Evolutionary conservation across 306 rosid species (phyloP), one percentile per base, ranked within the genome.

Genomic region (Adenanthera pavonina): DNA sequence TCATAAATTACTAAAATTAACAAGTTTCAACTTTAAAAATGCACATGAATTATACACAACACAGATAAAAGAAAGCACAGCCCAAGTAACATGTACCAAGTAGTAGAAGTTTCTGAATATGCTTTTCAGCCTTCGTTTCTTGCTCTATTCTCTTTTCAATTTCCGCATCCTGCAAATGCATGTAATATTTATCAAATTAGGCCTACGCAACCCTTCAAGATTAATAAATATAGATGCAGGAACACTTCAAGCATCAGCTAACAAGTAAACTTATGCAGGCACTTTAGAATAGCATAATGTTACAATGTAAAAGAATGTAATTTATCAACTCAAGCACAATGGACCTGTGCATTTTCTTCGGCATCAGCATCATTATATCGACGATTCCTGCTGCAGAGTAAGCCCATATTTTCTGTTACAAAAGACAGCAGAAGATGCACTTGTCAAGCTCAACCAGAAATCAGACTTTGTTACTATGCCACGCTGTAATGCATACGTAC

Each of bases 101-200:
- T 57, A 96, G 81, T 40, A 96, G 91, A 86, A 96, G 99, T 84
- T 93, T 96, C 88, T 93, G 98, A 80, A 95, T 89, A 74, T 95
- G 97, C 86, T 88, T 95, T 84, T 95, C 98, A 41, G 98, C 98
- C 87, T 92, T 92, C 10, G 98, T 91, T 89, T 93, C 98, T 83
- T 86, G 91, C 81, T 89, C 99, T 79, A 93, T 95, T 88, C 99
- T 86, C 85, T 94, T 90, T 86, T 93, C 96, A 64, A 95, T 95
- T 75, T 96, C 99, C 57, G 92, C 97, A 83, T 91, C 86, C 99
- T 93, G 93, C 52, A 86, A 87, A 87, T 76, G 57, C 77, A 90
- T 35, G 74, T 36, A 62, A 48, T 47, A 33, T 76, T 72, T 67
- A 78, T 25, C 57, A 65, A 72, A 76, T 82, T 83, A 66, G 83